A percentile compares a stretch with the other conserved stretches of the same genome.
phyloP scores from a whole-genome alignment of 345 rosid species.

The Salix suchowensis region DNA sequence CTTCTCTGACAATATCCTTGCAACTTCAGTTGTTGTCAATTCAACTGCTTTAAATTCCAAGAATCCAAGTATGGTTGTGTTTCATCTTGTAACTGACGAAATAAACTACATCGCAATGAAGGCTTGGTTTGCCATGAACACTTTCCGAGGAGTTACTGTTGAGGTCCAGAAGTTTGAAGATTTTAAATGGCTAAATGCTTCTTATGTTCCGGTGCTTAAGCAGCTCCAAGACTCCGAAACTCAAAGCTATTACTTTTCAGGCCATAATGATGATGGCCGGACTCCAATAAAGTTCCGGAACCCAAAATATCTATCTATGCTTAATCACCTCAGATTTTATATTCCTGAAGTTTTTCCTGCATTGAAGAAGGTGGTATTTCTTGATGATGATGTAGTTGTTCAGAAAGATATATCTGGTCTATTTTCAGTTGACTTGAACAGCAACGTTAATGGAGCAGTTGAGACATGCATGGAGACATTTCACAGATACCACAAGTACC shows the following conservation, averaged over 20 bases:
- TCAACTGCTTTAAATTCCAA: constrained; percentile 69
- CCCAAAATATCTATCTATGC: constrained; percentile 88
- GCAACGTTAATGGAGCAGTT: constrained; percentile 91
- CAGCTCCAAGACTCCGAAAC: constrained; percentile 93
- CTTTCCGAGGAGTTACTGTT: constrained; percentile 64
- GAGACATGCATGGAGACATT: constrained; percentile 98
- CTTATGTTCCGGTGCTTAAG: constrained; percentile 89
- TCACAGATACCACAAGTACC: constrained; percentile 59
- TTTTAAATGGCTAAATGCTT: constrained; percentile 85
- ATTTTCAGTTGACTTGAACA: constrained; percentile 59
- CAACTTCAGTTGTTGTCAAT: constrained; percentile 89
- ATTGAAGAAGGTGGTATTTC: constrained; percentile 74
- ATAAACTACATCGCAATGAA: constrained; percentile 81
- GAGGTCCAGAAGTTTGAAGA: constrained; percentile 90
- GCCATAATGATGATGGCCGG: constrained; percentile 52
- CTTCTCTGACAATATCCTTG: constrained; percentile 86
- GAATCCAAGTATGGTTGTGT: constrained; percentile 57
- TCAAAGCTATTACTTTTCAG: constrained; percentile 85
- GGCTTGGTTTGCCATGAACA: constrained; percentile 74
- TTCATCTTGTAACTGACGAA: constrained; percentile 84
- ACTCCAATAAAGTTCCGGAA: constrained; percentile 92
- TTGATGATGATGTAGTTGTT: constrained; percentile 84
- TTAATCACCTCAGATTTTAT: constrained; percentile 84
- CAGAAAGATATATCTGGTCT: constrained; percentile 32
- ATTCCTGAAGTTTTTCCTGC: constrained; percentile 88